Conservation (phyloP, 495 filamentous ascomycete genomes). For the Patellaria atrata region DNA sequence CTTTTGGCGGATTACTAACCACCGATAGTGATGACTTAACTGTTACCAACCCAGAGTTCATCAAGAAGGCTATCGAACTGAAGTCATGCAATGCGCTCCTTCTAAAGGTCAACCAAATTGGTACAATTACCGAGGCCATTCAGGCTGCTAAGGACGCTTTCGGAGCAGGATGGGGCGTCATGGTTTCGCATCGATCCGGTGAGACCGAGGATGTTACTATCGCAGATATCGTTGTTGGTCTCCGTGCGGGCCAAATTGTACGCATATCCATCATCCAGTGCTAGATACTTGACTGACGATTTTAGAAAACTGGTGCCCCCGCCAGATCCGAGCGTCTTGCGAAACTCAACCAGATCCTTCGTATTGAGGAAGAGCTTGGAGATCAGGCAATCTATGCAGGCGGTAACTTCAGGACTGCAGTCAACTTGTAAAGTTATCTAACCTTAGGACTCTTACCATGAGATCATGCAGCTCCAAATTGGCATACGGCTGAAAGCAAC, state of each 20-base stretch:
- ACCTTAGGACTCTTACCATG: too few relatives aligned
- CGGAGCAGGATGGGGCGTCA: constrained; percentile 93
- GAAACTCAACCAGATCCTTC: constrained; percentile 99
- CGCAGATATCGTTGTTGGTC: constrained; percentile 90
- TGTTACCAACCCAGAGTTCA: constrained; percentile 95
- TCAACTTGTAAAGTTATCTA: constrained; percentile 84
- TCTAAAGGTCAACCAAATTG: constrained; percentile 99
- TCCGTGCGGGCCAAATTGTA: constrained; percentile 83
- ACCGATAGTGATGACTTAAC: constrained; percentile 55
- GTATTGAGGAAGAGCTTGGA: constrained; percentile 98
- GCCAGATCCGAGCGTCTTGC: constrained; percentile 91
- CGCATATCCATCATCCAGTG: neutral
- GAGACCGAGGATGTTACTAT: constrained; percentile 99
- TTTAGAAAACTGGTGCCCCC: constrained; percentile 83
- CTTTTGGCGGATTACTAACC: constrained; percentile 2
- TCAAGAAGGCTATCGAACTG: constrained; percentile 98
- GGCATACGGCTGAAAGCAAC: too few relatives aligned
- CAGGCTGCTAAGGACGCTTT: constrained; percentile 99
- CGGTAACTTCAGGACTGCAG: constrained; percentile 72
- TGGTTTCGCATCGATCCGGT: constrained; percentile 98
- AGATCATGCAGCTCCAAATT: too few relatives aligned
- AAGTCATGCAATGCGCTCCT: constrained; percentile 97
- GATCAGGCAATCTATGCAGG: constrained; percentile 83
- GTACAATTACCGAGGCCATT: constrained; percentile 95
- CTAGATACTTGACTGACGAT: constrained; percentile 5